These are phyloP conservation scores for Capsicum baccatum DNA, from an alignment of 257 asterid genomes.

Conservation along the genomic window DNA sequence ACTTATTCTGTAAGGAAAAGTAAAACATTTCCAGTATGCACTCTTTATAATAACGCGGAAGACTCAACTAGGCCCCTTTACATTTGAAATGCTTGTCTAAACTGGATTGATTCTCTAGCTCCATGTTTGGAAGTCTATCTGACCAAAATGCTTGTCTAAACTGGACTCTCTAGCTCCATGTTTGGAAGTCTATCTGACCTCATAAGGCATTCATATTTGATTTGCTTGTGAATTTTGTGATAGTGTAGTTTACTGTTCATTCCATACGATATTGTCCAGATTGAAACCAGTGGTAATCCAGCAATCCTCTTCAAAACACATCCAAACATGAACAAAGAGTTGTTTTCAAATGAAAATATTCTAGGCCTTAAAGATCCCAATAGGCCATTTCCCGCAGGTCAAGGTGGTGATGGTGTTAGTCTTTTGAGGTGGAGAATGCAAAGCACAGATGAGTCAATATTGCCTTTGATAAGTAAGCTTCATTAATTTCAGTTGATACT, in stretches of 20 bases:
- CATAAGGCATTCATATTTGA: neutral
- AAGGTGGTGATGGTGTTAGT: slow-evolving; percentile 81
- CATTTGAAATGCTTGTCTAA: slow-evolving; percentile 8
- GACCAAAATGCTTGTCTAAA: neutral
- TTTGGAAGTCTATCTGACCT: slow-evolving; percentile 6
- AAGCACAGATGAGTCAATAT: slow-evolving; percentile 77
- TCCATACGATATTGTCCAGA: slow-evolving; percentile 48
- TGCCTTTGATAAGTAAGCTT: slow-evolving; percentile 85
- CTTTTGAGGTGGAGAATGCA: slow-evolving; percentile 97
- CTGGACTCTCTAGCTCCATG: neutral
- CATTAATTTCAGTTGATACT: slow-evolving; percentile 11
- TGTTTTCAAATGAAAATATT: slow-evolving; percentile 76
- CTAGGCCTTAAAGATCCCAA: slow-evolving; percentile 82
- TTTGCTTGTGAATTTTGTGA: slow-evolving; percentile 32
- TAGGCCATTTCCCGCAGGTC: slow-evolving; percentile 81
- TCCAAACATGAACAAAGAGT: slow-evolving; percentile 89
- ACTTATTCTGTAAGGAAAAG: neutral
- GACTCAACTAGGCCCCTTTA: slow-evolving; percentile 6
- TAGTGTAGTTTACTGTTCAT: slow-evolving; percentile 27
- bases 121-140: neutral
- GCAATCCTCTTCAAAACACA: slow-evolving; percentile 85
- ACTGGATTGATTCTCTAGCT: neutral
- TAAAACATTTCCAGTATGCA: slow-evolving; percentile 8
- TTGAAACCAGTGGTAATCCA: slow-evolving; percentile 82
- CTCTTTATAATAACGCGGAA: neutral